phyloP scores from a whole-genome alignment of 106 monocot species.

The Vanilla planifolia region DNA sequence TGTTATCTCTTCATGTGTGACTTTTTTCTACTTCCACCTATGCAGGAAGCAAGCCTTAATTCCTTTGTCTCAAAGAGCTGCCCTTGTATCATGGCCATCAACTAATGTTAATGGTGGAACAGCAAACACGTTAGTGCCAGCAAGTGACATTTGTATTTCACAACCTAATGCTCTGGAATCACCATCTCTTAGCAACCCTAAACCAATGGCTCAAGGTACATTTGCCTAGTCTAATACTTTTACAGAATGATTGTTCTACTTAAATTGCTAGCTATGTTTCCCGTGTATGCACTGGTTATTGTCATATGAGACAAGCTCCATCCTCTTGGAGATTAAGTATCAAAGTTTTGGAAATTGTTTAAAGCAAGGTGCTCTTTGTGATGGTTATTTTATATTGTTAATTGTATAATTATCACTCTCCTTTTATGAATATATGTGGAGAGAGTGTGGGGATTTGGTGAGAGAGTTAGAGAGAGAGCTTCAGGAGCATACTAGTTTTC shows the following conservation, averaged over 20 bases:
- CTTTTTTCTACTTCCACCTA: not conserved
- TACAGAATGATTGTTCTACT: constrained; percentile 1
- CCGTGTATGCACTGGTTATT: not conserved
- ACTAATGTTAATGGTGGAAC: constrained; percentile 12
- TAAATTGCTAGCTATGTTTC: not conserved
- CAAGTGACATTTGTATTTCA: not conserved
- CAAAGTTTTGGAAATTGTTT: too few relatives aligned
- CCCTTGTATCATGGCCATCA: constrained; percentile 74
- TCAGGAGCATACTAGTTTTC: too few relatives aligned
- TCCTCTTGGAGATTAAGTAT: not conserved
- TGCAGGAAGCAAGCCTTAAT: constrained; percentile 47
- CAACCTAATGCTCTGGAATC: constrained; percentile 9
- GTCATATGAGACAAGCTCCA: not conserved
- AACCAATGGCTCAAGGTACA: constrained; percentile 18
- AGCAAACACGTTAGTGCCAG: constrained; percentile 9
- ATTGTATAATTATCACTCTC: too few relatives aligned
- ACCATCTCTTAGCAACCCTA: constrained; percentile 8
- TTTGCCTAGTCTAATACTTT: not conserved
- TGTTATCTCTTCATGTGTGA: too few relatives aligned
- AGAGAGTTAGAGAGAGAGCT: too few relatives aligned
- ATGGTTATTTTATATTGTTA: too few relatives aligned
- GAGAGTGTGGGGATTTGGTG: too few relatives aligned
- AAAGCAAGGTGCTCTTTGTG: too few relatives aligned
- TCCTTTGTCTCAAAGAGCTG: constrained; percentile 58
- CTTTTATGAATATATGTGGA: too few relatives aligned